Evolutionary conservation across 768 basidiomycete species (phyloP).

Genomic region (Tephrocybe rancida): DNA sequence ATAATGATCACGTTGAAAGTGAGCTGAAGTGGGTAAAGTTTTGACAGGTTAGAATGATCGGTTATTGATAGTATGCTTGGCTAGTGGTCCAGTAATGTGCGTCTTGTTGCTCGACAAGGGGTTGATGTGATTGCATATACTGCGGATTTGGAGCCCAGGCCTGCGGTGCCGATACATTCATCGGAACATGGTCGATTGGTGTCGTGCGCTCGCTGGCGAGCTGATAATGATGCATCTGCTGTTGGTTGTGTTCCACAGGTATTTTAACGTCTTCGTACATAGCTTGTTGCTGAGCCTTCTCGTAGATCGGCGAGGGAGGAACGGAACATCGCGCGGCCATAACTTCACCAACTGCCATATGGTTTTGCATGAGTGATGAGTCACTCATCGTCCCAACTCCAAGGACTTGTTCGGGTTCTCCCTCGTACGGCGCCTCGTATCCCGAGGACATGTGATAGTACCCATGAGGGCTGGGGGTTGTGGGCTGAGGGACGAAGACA

Average conservation of each 20-base stretch:
- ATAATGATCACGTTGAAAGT: background rate
- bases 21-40: background rate
- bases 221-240: conserved; percentile 14
- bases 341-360: background rate
- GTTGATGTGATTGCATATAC: conserved; percentile 10
- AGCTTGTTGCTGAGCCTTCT: conserved; percentile 20
- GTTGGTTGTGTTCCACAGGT: conserved; percentile 26
- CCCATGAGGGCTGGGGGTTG: conserved; percentile 14
- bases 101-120: conserved; percentile 3
- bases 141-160: conserved; percentile 12
- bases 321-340: conserved; percentile 16
- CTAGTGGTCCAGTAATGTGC: conserved; percentile 14
- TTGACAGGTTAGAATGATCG: background rate
- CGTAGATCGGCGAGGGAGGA: conserved; percentile 21
- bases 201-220: background rate
- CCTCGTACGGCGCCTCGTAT: conserved; percentile 20
- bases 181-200: background rate
- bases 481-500: conserved; percentile 20
- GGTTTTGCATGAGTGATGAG: conserved; percentile 11
- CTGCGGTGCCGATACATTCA: conserved; percentile 1
- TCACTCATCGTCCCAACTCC: conserved; percentile 20
- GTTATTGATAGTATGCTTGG: conserved; percentile 5
- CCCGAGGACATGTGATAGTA: conserved; percentile 22
- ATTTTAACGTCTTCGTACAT: conserved; percentile 34
- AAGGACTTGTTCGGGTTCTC: conserved; percentile 15